Percentiles rank a stretch among this genome's conserved stretches.
Evolutionary conservation across 1,139 yeast species (phyloP).

Genomic region (Kluyveromyces marxianus): DNA sequence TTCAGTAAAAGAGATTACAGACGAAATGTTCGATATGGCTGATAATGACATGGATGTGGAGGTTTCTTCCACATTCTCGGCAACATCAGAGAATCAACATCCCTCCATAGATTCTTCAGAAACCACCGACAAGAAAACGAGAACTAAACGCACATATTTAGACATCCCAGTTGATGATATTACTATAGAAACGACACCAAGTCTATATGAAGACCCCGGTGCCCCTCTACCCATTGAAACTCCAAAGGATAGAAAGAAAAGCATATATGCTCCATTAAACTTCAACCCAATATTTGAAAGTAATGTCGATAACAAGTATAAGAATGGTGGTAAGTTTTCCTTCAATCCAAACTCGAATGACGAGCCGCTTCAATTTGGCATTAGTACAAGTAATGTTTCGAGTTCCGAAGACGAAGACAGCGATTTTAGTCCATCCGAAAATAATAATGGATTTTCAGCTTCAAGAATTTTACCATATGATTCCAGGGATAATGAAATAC

Average conservation of each 20-base stretch:
- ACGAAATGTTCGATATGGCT: conserved; percentile 29
- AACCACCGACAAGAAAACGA: conserved; percentile 5
- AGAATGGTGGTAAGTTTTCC: conserved; percentile 78
- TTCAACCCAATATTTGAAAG: conserved; percentile 74
- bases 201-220: conserved; percentile 67
- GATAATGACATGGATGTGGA: conserved; percentile 24
- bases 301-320: conserved; percentile 74
- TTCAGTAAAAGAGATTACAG: conserved; percentile 26
- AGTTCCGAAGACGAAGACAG: conserved; percentile 32
- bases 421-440: conserved; percentile 27
- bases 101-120: not conserved
- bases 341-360: conserved; percentile 26
- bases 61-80: conserved; percentile 6
- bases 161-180: conserved; percentile 57
- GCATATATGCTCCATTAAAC: conserved; percentile 71
- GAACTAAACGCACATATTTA: conserved; percentile 28
- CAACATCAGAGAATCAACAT: conserved; percentile 2
- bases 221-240: conserved; percentile 70
- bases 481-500: conserved; percentile 1
- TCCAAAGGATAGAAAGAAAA: conserved; percentile 42
- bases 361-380: conserved; percentile 26
- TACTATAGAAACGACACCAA: conserved; percentile 41
- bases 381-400: conserved; percentile 24
- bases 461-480: conserved; percentile 8
- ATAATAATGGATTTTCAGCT: conserved; percentile 23